Evolutionary conservation across 208 protist genomes (phyloP), one percentile per base, ranked within the genome.

Genomic region (Acanthamoeba triangularis): DNA sequence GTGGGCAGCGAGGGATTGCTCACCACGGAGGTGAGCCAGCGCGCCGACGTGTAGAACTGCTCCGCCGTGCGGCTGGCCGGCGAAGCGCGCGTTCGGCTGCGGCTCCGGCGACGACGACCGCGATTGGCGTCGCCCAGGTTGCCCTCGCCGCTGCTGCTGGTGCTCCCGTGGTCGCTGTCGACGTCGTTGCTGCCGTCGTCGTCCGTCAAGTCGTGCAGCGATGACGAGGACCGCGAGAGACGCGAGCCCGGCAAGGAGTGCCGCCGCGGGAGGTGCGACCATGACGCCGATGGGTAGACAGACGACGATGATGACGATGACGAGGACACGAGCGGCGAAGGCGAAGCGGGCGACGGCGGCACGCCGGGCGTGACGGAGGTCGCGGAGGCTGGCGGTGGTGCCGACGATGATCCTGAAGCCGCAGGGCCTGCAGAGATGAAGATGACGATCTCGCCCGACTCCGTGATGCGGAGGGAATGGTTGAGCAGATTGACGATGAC

Each of bases 381-480:
- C 35, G 67, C 13, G 33, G 72, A n/a, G 10, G 37, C 0, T 82
- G 72, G 37, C 23, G 72, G 41, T 14, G 72, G 41, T 14, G 16
- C 20, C 16, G 72, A 80, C 23, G 72, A 52, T 49, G 49, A 25
- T 47, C 18, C 6, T n/a, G 52, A 63, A 0, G 47, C 10, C 1
- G 41, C 52, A 14, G 47, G 33, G 13, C 37, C 41, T 0, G 44
- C 20, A 20, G 76, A 85, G 76, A 85, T 49, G 49, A 23, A 41
- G 52, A 88, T 63, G 80, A 88, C 20, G 49, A 88, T 63, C 30
- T 88, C 80, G 44, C 80, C 80, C 30, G 41, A 13, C 80, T 88
- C 80, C 6, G 80, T 37, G 33, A 88, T 8, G 0, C 80, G 44
- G 0, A 88, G 47, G 11, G 80, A 88, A 49, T 88, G 80, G 47